These are phyloP conservation scores for Naematelia encephala DNA, from an alignment of 768 basidiomycete genomes.

Conservation along the genomic window DNA sequence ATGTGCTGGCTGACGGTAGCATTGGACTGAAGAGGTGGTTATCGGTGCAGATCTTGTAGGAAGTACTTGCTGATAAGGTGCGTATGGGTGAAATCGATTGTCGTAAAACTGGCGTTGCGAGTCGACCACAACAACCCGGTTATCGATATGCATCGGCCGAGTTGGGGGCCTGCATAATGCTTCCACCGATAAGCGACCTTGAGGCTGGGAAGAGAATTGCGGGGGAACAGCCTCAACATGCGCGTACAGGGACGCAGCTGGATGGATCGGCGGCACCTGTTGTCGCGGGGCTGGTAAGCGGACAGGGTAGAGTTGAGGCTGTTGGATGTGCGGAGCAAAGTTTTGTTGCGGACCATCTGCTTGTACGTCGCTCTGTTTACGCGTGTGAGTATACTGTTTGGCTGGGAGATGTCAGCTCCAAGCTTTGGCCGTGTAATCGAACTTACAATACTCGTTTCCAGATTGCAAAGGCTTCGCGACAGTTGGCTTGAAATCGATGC, in stretches of 20 bases:
- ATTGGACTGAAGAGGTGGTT: background rate
- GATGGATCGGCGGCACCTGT: background rate
- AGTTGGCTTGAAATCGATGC: constrained; percentile 29
- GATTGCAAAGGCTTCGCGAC: constrained; percentile 6
- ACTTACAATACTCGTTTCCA: constrained; percentile 45
- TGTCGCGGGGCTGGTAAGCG: background rate
- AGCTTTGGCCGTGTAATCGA: background rate
- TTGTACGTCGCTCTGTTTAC: constrained; percentile 1
- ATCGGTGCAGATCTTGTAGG: background rate
- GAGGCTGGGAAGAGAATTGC: background rate
- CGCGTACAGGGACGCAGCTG: background rate
- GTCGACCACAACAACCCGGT: background rate
- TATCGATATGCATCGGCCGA: background rate
- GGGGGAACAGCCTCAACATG: background rate
- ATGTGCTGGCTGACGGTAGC: background rate
- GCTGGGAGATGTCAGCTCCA: constrained; percentile 5
- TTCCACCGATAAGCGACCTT: background rate
- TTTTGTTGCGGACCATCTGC: background rate
- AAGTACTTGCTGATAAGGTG: background rate
- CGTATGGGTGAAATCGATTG: background rate
- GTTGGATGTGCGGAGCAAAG: background rate
- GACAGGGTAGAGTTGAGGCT: background rate
- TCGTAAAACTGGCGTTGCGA: background rate
- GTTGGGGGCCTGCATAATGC: background rate
- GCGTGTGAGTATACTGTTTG: constrained; percentile 1